Base-by-base conservation (phyloP, 2,329 filamentous ascomycete species). In the Davidsoniella neocaledoniae region DNA sequence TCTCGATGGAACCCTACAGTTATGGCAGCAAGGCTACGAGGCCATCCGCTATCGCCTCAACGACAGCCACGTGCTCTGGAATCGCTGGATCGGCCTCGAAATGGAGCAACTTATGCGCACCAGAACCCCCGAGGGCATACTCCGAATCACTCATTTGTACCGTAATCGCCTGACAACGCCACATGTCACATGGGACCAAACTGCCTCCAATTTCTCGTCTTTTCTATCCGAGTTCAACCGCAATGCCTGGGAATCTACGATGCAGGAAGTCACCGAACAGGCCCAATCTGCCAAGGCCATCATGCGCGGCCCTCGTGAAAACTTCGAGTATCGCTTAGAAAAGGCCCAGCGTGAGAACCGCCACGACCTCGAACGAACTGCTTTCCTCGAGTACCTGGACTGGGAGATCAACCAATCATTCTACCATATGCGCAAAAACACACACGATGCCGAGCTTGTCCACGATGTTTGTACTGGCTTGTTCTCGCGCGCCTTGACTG, bases 1-100 rank as follows among this genome's bases (percentile, higher is more conserved):
- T 5, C 74, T 81, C 54, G 76, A 81, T 33, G 65, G 74, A 43
- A 75, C 83, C 43, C 65, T 85, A 49, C 74, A 76, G 49, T 71
- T 85, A 1, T 85, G 85, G 73, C 76, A 80, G 60, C 73, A 83
- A 58, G 85, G 77, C 36, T 79, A 84, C 56, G 73, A 80, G 54
- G 75, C 77, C 40, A 83, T 84, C 48, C 77, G 80, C 59, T 85
- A 81, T 63, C 81, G 83, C 54, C 68, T 91, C 52, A 76, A 76
- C 59, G 83, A 87, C 61, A 90, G 85, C 59, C 80, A 87, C 60
- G 64, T 78, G 51, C 72, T 91, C 9, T 93, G 85, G 85, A 76
- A 88, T 59, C 77, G 80, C 55, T 90, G 83, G 73, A 71, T 86
- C 41, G 76, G 79, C 49, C 73, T 86, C 43, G 72, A 87, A 60